These are phyloP conservation scores for Parascedosporium putredinis DNA, from an alignment of 2,329 filamentous ascomycete species.

Conservation along the genomic window DNA sequence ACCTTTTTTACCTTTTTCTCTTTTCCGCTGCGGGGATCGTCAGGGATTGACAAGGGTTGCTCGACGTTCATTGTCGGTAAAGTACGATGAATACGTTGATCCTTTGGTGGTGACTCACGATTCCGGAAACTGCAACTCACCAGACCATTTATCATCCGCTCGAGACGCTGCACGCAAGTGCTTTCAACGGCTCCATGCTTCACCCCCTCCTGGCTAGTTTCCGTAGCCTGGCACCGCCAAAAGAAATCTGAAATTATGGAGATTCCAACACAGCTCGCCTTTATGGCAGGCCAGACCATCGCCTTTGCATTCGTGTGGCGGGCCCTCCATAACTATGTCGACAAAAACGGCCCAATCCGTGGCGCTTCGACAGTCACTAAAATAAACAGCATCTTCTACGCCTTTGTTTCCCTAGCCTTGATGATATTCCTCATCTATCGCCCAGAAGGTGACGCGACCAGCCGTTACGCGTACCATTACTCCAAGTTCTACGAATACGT, in stretches of 20 bases:
- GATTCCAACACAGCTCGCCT: not conserved
- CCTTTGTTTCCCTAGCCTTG: not conserved
- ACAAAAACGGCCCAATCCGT: not conserved
- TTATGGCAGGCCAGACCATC: not conserved
- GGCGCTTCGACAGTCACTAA: not conserved
- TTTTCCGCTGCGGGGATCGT: no score
- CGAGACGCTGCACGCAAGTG: not conserved
- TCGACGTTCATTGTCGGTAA: no score
- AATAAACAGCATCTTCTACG: not conserved
- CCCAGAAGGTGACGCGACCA: not conserved
- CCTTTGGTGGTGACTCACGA: not conserved
- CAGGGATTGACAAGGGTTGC: no score
- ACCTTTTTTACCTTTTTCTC: no score
- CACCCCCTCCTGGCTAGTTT: not conserved
- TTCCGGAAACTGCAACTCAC: not conserved
- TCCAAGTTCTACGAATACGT: conserved; percentile 23
- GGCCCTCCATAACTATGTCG: not conserved
- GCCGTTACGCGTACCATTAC: conserved; percentile 15
- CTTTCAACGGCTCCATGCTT: not conserved
- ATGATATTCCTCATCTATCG: not conserved
- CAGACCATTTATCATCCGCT: not conserved
- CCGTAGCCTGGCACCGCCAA: no score
- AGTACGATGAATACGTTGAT: not conserved
- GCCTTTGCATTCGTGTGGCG: not conserved
- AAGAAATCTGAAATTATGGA: no score